These are phyloP conservation scores for Erodium moschatum DNA, from an alignment of 441 rosid species.

Conservation along the genomic window DNA sequence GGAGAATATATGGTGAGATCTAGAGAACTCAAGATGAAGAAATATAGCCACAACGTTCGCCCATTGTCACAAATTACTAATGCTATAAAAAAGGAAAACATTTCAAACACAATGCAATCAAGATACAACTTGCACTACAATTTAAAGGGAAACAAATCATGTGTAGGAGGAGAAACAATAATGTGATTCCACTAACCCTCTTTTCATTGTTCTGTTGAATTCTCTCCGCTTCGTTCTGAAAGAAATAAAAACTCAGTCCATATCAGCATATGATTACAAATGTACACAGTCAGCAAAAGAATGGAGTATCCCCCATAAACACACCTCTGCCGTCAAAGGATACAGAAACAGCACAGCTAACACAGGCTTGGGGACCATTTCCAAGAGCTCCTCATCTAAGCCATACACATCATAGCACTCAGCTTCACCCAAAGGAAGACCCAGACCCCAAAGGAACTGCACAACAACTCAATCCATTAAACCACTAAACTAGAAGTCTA, in stretches of 20 bases:
- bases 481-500: neutral
- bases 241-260: slow-evolving; percentile 6
- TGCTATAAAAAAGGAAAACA: neutral
- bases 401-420: slow-evolving; percentile 88
- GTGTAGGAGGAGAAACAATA: neutral
- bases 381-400: slow-evolving; percentile 73
- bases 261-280: slow-evolving; percentile 17
- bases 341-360: slow-evolving; percentile 83
- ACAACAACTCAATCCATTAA: slow-evolving; percentile 14
- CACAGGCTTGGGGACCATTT: slow-evolving; percentile 80
- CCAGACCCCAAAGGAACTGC: slow-evolving; percentile 85
- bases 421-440: slow-evolving; percentile 50
- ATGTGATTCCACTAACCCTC: slow-evolving; percentile 31
- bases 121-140: too few species aligned
- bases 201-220: slow-evolving; percentile 41
- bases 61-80: neutral
- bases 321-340: slow-evolving; percentile 74
- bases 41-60: neutral
- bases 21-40: too few species aligned
- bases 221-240: slow-evolving; percentile 76
- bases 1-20: too few species aligned
- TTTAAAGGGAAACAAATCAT: neutral
- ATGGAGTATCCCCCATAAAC: neutral
- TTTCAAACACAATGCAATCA: neutral
- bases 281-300: neutral